Conservation (phyloP, 2,329 filamentous ascomycete genomes). For the Pseudogymnoascus sp. region DNA sequence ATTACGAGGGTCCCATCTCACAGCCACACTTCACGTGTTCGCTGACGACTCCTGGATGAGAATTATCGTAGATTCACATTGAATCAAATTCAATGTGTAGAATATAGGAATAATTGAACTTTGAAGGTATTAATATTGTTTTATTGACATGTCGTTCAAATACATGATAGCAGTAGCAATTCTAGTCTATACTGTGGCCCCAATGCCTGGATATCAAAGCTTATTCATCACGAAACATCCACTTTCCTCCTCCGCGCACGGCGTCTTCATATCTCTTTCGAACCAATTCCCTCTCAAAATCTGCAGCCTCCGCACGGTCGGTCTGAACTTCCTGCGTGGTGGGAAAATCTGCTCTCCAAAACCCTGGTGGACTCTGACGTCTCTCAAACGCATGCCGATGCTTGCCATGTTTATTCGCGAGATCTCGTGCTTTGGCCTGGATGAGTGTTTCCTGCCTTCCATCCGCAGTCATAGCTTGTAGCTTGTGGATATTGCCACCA, state of each 20-base stretch:
- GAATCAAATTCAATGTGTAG: not conserved
- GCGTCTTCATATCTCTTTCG: constrained; percentile 73
- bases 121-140: not conserved
- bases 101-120: not conserved
- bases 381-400: constrained; percentile 69
- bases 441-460: constrained; percentile 59
- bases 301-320: constrained; percentile 57
- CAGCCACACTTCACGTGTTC: constrained; percentile 2
- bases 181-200: constrained; percentile 5
- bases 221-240: constrained; percentile 71
- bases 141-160: not conserved
- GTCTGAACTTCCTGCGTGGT: constrained; percentile 68
- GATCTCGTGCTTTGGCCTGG: constrained; percentile 63
- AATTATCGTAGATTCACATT: not conserved
- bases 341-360: constrained; percentile 86
- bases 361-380: constrained; percentile 69
- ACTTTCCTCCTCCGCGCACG: constrained; percentile 65
- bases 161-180: not conserved
- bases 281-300: constrained; percentile 54
- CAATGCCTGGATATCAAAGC: not conserved
- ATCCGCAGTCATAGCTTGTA: constrained; percentile 49
- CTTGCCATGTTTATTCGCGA: constrained; percentile 68
- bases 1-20: constrained; percentile 3
- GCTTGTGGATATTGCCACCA: constrained; percentile 47
- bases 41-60: not conserved